Percentiles rank a stretch among this genome's conserved stretches.
Conservation (phyloP, 1,284 basidiomycete species). For the Apiotrichum sp. region DNA sequence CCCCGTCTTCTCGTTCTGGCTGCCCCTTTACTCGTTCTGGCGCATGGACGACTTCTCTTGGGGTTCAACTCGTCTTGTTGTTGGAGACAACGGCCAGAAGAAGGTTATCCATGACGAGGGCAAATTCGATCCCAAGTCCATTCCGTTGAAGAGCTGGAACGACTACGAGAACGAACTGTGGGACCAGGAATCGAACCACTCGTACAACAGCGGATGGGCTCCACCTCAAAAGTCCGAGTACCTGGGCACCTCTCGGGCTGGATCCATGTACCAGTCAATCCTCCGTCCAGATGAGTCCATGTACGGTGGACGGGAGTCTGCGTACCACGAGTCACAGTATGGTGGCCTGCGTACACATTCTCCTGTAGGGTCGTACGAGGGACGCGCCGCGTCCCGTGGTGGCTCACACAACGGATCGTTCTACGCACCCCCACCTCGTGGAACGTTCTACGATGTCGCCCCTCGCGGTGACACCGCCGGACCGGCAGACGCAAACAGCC, state of each 20-base stretch:
- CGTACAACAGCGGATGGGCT: constrained; percentile 76
- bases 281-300: constrained; percentile 54
- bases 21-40: constrained; percentile 99
- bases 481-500: constrained; percentile 15
- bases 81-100: constrained; percentile 93
- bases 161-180: constrained; percentile 95
- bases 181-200: constrained; percentile 92
- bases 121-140: constrained; percentile 85
- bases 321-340: constrained; percentile 8
- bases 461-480: constrained; percentile 3
- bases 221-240: constrained; percentile 56
- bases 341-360: constrained; percentile 38
- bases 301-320: constrained; percentile 2
- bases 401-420: constrained; percentile 24
- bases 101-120: constrained; percentile 95
- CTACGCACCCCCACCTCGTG: constrained; percentile 15
- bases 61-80: constrained; percentile 63
- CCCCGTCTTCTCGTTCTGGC: constrained; percentile 91
- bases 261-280: constrained; percentile 56
- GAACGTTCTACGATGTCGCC: constrained; percentile 6
- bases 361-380: constrained; percentile 34
- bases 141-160: constrained; percentile 93
- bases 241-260: constrained; percentile 33
- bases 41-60: constrained; percentile 98
- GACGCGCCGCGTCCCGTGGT: constrained; percentile 18